These are phyloP conservation scores for Syzygium syzygioides DNA, from an alignment of 441 rosid species.

Conservation along the genomic window DNA sequence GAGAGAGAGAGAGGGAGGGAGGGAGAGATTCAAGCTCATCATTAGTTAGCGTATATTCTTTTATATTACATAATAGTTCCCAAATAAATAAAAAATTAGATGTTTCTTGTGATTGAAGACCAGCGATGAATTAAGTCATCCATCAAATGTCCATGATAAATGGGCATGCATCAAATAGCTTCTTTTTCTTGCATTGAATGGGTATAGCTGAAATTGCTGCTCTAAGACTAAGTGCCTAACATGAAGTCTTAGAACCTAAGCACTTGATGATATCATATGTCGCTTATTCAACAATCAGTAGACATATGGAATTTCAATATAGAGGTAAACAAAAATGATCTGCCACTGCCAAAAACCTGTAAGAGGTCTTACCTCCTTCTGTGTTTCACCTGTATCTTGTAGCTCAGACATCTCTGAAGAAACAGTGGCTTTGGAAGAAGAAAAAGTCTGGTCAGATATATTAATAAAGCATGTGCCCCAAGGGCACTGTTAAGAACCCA, in stretches of 20 bases:
- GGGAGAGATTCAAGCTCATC: not conserved
- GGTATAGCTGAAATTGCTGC: not conserved
- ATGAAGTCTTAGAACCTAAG: not conserved
- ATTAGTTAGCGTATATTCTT: not conserved
- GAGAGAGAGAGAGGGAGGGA: not conserved
- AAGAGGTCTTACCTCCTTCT: constrained; percentile 50
- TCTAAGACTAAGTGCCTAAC: not conserved
- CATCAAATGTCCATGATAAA: not conserved
- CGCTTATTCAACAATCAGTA: not conserved
- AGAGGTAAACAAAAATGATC: not conserved
- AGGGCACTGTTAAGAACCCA: not conserved
- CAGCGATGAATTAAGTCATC: not conserved
- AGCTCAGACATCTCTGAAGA: constrained; percentile 80
- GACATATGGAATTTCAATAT: not conserved
- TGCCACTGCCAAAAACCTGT: not conserved
- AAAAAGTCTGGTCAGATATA: not conserved
- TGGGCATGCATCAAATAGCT: not conserved
- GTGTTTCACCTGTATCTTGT: constrained; percentile 75
- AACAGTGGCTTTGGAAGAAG: constrained; percentile 56
- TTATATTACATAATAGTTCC: not conserved
- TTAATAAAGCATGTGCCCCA: not conserved
- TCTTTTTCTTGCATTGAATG: not conserved
- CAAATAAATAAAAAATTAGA: not conserved
- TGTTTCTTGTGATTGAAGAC: not conserved
- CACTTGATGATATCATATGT: not conserved